These are phyloP conservation scores for Geotrichum cucujoidarum DNA, from an alignment of 1,139 yeast species.

Conservation along the genomic window DNA sequence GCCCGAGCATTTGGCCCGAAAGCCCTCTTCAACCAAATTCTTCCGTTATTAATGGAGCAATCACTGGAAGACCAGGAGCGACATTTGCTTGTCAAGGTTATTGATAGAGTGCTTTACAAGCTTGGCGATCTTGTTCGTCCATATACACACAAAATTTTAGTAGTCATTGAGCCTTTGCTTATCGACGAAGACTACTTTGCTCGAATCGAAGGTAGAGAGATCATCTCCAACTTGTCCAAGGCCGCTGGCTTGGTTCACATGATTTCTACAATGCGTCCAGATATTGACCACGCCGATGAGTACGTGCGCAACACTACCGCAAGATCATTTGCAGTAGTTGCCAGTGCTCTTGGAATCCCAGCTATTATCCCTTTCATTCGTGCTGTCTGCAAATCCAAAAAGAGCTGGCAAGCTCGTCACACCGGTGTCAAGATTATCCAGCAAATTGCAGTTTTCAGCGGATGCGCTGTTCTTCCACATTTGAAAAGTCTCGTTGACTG, in stretches of 20 bases:
- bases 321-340: conserved; percentile 78
- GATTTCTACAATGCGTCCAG: conserved; percentile 73
- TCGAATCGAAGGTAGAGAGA: conserved; percentile 73
- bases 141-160: conserved; percentile 63
- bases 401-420: conserved; percentile 81
- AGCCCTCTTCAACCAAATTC: conserved; percentile 57
- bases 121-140: conserved; percentile 67
- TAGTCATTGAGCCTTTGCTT: conserved; percentile 72
- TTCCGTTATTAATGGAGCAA: conserved; percentile 72
- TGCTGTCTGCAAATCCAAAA: conserved; percentile 77
- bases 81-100: conserved; percentile 70
- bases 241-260: conserved; percentile 81
- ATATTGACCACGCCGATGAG: conserved; percentile 79
- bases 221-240: conserved; percentile 66
- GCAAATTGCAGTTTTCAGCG: conserved; percentile 65
- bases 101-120: conserved; percentile 63
- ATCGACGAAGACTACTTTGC: conserved; percentile 74
- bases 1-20: conserved; percentile 67
- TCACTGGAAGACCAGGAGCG: conserved; percentile 77
- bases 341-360: conserved; percentile 71
- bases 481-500: conserved; percentile 60
- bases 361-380: conserved; percentile 69
- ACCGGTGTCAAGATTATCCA: conserved; percentile 79
- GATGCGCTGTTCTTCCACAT: conserved; percentile 74
- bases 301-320: conserved; percentile 74